A percentile compares a stretch with the other conserved stretches of the same genome.
These are phyloP conservation scores for Colletotrichum tabaci DNA, from an alignment of 2,329 filamentous ascomycete genomes.

Conservation along the genomic window DNA sequence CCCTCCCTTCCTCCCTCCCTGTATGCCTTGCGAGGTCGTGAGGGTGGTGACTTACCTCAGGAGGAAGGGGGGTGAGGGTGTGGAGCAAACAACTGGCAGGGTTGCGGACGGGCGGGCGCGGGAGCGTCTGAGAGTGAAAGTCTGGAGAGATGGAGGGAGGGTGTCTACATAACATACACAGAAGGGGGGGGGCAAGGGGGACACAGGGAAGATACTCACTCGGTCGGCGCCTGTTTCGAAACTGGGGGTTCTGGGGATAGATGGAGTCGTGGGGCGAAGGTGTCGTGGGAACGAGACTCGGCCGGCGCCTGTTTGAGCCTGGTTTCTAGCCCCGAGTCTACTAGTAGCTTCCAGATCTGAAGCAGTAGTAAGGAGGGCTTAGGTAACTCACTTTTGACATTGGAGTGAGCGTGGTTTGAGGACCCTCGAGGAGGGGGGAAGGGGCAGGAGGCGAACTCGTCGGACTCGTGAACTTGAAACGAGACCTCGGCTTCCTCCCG, in stretches of 20 bases:
- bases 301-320: background rate
- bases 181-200: no score
- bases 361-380: background rate
- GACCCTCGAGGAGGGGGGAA: background rate
- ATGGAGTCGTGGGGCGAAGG: background rate
- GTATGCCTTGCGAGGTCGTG: background rate
- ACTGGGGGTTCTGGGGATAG: background rate
- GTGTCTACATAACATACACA: no score
- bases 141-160: constrained; percentile 6
- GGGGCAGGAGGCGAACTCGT: background rate
- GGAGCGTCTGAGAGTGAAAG: constrained; percentile 7
- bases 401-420: background rate
- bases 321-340: background rate
- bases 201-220: no score
- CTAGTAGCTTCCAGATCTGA: no score
- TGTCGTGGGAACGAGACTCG: background rate
- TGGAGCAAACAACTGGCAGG: background rate
- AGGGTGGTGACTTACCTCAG: background rate
- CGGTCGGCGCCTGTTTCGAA: background rate
- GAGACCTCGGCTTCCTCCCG: background rate
- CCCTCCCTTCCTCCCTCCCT: background rate
- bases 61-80: background rate
- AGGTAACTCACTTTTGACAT: background rate
- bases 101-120: background rate
- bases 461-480: constrained; percentile 20